Evolutionary conservation across 352 stramenopile species (phyloP).

Genomic region (Phytophthora uliginosa): DNA sequence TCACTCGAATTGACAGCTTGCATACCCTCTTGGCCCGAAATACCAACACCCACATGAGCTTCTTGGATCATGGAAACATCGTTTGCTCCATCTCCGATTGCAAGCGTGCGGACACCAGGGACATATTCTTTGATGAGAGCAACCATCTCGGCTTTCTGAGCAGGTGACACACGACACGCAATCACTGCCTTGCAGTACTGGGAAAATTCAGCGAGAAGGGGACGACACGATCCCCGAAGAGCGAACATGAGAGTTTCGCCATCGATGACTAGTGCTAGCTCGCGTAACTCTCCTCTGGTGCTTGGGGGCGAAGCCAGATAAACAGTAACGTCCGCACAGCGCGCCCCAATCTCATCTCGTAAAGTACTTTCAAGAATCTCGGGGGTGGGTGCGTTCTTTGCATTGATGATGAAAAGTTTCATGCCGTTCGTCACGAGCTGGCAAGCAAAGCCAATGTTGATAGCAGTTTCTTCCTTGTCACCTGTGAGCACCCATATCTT

Average conservation of each 20-base stretch:
- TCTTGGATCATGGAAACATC: conserved; percentile 97
- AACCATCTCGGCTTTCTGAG: conserved; percentile 91
- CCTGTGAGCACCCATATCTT: conserved; percentile 96
- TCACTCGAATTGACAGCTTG: conserved; percentile 95
- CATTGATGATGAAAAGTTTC: conserved; percentile 76
- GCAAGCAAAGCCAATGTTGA: conserved; percentile 95
- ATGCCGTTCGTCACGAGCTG: conserved; percentile 90
- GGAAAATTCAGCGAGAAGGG: conserved; percentile 68
- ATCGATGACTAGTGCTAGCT: conserved; percentile 85
- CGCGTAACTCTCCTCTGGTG: conserved; percentile 54
- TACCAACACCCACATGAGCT: conserved; percentile 93
- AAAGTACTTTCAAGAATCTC: conserved; percentile 65
- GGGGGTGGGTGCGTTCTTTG: conserved; percentile 59
- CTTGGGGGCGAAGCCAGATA: conserved; percentile 58
- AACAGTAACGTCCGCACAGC: conserved; percentile 53
- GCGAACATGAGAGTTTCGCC: conserved; percentile 78
- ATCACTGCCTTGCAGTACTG: conserved; percentile 92
- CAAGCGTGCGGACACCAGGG: conserved; percentile 79
- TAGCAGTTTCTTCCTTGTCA: conserved; percentile 96
- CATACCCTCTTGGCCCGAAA: conserved; percentile 93
- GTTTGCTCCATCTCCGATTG: conserved; percentile 96
- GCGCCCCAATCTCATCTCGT: conserved; percentile 48
- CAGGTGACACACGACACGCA: conserved; percentile 86
- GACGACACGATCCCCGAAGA: conserved; percentile 50
- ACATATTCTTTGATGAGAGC: conserved; percentile 84